A percentile compares a stretch with the other conserved stretches of the same genome.
Conservation (phyloP, 306 rosid genomes). For the Fagus crenata region DNA sequence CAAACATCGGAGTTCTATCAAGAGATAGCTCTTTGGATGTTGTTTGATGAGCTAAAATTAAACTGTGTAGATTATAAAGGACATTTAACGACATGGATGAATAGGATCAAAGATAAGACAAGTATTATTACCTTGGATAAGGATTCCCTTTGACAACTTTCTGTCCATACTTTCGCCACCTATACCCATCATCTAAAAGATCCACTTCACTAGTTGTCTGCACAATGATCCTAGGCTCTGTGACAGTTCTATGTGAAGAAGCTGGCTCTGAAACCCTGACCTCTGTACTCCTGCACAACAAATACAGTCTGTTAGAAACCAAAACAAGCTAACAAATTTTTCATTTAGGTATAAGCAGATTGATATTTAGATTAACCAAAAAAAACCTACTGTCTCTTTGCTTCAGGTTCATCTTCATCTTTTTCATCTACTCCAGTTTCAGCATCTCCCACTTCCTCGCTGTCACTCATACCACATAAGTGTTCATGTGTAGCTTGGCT, state of each 20-base stretch:
- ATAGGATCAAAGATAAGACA: constrained; percentile 23
- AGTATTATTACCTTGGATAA: constrained; percentile 65
- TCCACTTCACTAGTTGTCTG: constrained; percentile 91
- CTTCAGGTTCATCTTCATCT: constrained; percentile 60
- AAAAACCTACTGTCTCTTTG: constrained; percentile 61
- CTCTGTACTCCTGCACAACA: constrained; percentile 57
- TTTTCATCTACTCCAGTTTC: constrained; percentile 49
- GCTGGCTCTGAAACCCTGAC: constrained; percentile 45
- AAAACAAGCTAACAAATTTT: constrained; percentile 16
- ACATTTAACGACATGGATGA: neutral
- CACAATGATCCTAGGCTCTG: constrained; percentile 81
- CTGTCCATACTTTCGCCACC: constrained; percentile 91
- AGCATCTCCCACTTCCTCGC: constrained; percentile 63
- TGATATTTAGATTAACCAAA: neutral
- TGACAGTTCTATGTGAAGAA: constrained; percentile 66
- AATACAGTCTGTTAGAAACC: neutral
- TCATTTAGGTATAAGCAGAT: neutral
- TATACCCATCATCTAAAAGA: constrained; percentile 78
- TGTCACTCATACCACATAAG: constrained; percentile 60
- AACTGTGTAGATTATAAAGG: neutral
- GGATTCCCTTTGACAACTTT: constrained; percentile 85
- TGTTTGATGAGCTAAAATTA: neutral
- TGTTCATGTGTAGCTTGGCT: constrained; percentile 58
- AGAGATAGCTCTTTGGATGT: neutral
- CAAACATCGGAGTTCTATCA: neutral